phyloP scores from a whole-genome alignment of 2,329 filamentous ascomycete species.

The Cladorrhinum sp. region DNA sequence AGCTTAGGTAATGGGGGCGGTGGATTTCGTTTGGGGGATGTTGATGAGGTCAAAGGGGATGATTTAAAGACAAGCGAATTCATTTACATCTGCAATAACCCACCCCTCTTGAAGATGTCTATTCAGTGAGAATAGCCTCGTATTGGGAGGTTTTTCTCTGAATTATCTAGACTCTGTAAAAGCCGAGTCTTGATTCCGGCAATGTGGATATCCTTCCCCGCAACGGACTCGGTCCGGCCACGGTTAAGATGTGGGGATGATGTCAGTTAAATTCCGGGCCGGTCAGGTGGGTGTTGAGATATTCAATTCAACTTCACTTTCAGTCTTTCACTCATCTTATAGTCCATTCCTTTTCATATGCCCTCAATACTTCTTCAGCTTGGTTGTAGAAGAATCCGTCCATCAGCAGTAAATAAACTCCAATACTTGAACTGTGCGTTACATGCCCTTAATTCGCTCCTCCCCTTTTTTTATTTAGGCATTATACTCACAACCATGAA shows the following conservation, averaged over 20 bases:
- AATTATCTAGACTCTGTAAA: no score
- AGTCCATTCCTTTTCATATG: no score
- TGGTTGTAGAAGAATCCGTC: neutral
- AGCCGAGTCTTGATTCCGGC: conserved; percentile 12
- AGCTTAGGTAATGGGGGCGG: no score
- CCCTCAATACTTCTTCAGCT: neutral
- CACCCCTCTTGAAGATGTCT: no score
- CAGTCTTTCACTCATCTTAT: neutral
- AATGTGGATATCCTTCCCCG: neutral
- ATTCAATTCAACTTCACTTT: neutral
- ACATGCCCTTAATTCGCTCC: neutral
- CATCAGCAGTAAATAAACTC: neutral
- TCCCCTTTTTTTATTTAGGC: neutral
- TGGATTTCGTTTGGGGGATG: no score
- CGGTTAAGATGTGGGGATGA: neutral
- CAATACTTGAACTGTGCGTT: neutral
- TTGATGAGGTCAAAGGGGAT: no score
- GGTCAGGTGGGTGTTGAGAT: neutral
- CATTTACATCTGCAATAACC: no score
- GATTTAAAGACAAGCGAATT: no score
- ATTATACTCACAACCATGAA: neutral
- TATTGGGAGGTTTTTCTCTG: no score
- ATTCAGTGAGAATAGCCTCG: no score
- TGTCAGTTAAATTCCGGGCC: neutral
- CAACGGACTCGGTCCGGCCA: neutral